Evolutionary conservation across 2,329 filamentous ascomycete genomes (phyloP), one percentile per base, ranked within the genome.

Genomic region (Penicillium psychrosexuale): DNA sequence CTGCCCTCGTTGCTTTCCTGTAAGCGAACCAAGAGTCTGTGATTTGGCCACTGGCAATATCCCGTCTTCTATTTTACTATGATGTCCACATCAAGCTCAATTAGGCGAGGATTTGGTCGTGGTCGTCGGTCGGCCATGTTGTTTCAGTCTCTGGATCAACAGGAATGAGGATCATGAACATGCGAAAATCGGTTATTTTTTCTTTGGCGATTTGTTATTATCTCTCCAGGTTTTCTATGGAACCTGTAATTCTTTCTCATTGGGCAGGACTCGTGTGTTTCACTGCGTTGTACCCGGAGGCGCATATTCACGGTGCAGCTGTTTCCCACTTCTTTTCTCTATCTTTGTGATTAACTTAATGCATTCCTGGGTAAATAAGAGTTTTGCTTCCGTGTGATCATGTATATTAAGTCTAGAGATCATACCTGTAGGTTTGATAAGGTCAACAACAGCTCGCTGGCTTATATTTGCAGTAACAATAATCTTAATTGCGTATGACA

Each of bases 1-100:
- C 70, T 57, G 67, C 74, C 46, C 63, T 78, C 44, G 72, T 74
- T 61, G 72, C 73, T 61, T 68, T 79, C 58, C 64, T 78, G 61
- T 78, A 73, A 72, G 59, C 51, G 15, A n/a, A 37, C 5, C 34
- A 13, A 28, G 36, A 5, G 17, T 11, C 34, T 39, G 30, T 17
- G 45, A 24, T 31, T 8, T 47, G 31, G n/a, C 11, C n/a, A 33
- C 30, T 19, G 31, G 24, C 39, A 30, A 42, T 22, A 15, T 22
- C 12, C 15, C 48, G 38, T 24, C 12, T 39, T 28, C 28, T 40
- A 17, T 22, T 6, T 8, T 34, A 13, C n/a, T 33, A n/a, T 38
- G 42, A 46, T 51, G 11, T 36, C 42, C 36, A 22, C n/a, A 28
- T 39, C 12, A 22, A 15, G 12, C 15, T 36, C 24, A 22, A 17